A percentile compares a stretch with the other conserved stretches of the same genome.
Conservation (phyloP, 2,329 filamentous ascomycete species). For the Aspergillus sp. region DNA sequence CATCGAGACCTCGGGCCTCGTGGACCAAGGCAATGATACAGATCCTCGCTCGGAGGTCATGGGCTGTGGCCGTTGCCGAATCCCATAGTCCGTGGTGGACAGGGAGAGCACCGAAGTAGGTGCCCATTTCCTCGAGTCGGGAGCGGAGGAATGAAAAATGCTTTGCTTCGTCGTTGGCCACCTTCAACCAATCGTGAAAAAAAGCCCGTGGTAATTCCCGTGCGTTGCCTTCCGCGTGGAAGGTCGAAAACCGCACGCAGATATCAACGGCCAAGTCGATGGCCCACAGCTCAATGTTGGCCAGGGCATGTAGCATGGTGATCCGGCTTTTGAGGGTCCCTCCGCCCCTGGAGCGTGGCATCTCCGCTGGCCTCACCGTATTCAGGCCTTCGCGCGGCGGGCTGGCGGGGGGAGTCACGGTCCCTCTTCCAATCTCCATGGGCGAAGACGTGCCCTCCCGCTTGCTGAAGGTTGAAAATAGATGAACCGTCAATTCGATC, state of each 20-base stretch:
- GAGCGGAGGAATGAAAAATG: constrained; percentile 42
- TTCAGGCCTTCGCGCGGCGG: constrained; percentile 36
- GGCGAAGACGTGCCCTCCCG: constrained; percentile 32
- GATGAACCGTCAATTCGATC: constrained; percentile 39
- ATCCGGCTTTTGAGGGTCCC: constrained; percentile 39
- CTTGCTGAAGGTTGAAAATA: constrained; percentile 36
- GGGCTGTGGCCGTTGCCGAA: constrained; percentile 36
- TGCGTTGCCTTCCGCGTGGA: constrained; percentile 26
- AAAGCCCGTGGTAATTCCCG: constrained; percentile 36
- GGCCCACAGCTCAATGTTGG: constrained; percentile 43
- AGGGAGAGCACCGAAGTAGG: constrained; percentile 38
- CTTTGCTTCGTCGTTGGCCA: constrained; percentile 42
- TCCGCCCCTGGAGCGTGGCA: constrained; percentile 36
- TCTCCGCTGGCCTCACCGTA: constrained; percentile 33
- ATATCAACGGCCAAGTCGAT: constrained; percentile 44
- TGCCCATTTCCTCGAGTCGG: constrained; percentile 39
- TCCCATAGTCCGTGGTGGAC: constrained; percentile 42
- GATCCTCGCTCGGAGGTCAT: constrained; percentile 40
- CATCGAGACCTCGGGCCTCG: constrained; percentile 40
- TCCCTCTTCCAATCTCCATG: constrained; percentile 36
- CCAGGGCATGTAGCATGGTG: constrained; percentile 41
- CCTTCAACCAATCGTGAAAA: constrained; percentile 44
- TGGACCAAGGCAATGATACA: constrained; percentile 43
- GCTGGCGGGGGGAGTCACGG: constrained; percentile 29
- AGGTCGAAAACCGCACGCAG: constrained; percentile 39